Percentiles rank a stretch among this genome's conserved stretches.
phyloP scores from a whole-genome alignment of 2,329 filamentous ascomycete species.

The Aaosphaeria arxii region DNA sequence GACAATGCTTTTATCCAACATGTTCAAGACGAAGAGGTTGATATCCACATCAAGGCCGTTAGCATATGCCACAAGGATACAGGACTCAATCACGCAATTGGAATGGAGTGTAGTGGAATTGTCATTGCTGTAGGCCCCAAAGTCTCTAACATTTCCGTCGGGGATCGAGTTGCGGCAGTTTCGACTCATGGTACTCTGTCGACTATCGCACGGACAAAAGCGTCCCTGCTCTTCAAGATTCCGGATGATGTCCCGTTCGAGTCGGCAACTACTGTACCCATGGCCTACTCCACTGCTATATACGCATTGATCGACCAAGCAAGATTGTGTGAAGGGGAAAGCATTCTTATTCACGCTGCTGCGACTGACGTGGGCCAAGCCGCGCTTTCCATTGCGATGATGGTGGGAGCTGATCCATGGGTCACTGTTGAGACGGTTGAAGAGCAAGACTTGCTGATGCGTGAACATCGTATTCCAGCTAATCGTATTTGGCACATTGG shows the following conservation, averaged over 20 bases:
- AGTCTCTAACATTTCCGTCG: constrained; percentile 15
- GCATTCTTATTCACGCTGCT: constrained; percentile 27
- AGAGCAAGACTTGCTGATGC: constrained; percentile 18
- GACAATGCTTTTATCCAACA: constrained; percentile 2
- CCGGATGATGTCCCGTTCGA: constrained; percentile 20
- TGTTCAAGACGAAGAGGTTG: constrained; percentile 21
- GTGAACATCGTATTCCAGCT: constrained; percentile 16
- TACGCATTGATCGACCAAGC: constrained; percentile 29
- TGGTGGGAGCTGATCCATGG: constrained; percentile 18
- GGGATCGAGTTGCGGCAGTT: constrained; percentile 23
- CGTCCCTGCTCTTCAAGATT: constrained; percentile 15
- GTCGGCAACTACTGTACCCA: constrained; percentile 16
- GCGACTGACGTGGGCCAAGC: constrained; percentile 28
- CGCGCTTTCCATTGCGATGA: constrained; percentile 20
- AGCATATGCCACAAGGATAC: constrained; percentile 9
- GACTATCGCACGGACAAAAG: constrained; percentile 14
- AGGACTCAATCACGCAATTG: constrained; percentile 20
- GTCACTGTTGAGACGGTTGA: constrained; percentile 21
- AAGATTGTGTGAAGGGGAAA: constrained; percentile 28
- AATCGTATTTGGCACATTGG: constrained; percentile 29
- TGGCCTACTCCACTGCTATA: constrained; percentile 19
- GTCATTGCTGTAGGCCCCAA: constrained; percentile 9
- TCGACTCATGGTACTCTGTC: constrained; percentile 14
- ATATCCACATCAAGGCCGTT: constrained; percentile 33
- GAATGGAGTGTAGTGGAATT: constrained; percentile 17